Evolutionary conservation across 2,329 filamentous ascomycete genomes (phyloP), one percentile per base, ranked within the genome.

Genomic region (Botryotinia globosa): DNA sequence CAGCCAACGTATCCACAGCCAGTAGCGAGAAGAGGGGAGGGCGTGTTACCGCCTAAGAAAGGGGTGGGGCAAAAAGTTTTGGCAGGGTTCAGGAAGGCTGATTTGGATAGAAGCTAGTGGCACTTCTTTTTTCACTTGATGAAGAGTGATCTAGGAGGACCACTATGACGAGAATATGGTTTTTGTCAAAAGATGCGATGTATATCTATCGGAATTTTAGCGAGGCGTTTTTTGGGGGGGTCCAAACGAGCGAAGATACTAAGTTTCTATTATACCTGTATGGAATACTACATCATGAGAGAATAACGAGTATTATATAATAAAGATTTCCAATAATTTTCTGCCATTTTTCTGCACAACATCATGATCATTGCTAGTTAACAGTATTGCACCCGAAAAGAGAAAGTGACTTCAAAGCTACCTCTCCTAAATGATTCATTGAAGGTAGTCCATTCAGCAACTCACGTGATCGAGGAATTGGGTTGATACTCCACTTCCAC

Each of bases 31-130:
- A 72, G 59, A 45, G 12, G 61, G 1, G 69, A 73, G 32, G 74
- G 72, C 18, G 32, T 45, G 14, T 8, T 18, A 45, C 32, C 54
- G 29, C 70, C 72, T 54, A 75, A 76, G 63, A 74, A 74, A 12
- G 72, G 74, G 4, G 73, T 42, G 18, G 75, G 75, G 22, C 74
- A 74, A 58, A 78, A 73, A 63, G 71, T 75, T 18, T 72, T 78
- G 73, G 72, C 58, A 42, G 69, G 76, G 1, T 71, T 78, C n/a
- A 73, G 77, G 37, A 78, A 74, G 51, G 77, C 77, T n/a, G 77
- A 78, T 73, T n/a, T 78, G 69, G 77, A 78, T 72, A 74, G 74
- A 61, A 77, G 76, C 62, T 78, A 72, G 51, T 25, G 48, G n/a
- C 25, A 2, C 32, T 37, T 16, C 16, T 32, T 10, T 32, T 16